Percentiles rank a stretch among this genome's conserved stretches.
phyloP scores from a whole-genome alignment of 306 rosid species.

The Medicago truncatula region MtrunA17r5.0-ANR NC_053043.1:4385501-4386000 shows the following conservation, averaged over 20 bases:
- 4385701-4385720: constrained; percentile 75
- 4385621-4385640: constrained; percentile 62
- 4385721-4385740: constrained; percentile 71
- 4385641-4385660: constrained; percentile 84
- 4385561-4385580: constrained; percentile 19
- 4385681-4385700: constrained; percentile 76
- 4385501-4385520: not conserved
- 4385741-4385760: constrained; percentile 55
- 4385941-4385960: constrained; percentile 59
- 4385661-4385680: constrained; percentile 75
- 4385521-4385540: not conserved
- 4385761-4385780: constrained; percentile 59
- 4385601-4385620: constrained; percentile 79
- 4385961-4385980: constrained; percentile 54
- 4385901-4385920: constrained; percentile 77
- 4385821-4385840: constrained; percentile 61
- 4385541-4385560: not conserved
- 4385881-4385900: constrained; percentile 77
- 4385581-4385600: constrained; percentile 26
- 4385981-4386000: constrained; percentile 37
- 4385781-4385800: constrained; percentile 60
- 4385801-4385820: constrained; percentile 44
- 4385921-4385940: constrained; percentile 58
- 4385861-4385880: constrained; percentile 61
- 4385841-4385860: constrained; percentile 66